Evolutionary conservation across 1,284 basidiomycete genomes (phyloP).

Genomic region (Phlebopus sp.): DNA sequence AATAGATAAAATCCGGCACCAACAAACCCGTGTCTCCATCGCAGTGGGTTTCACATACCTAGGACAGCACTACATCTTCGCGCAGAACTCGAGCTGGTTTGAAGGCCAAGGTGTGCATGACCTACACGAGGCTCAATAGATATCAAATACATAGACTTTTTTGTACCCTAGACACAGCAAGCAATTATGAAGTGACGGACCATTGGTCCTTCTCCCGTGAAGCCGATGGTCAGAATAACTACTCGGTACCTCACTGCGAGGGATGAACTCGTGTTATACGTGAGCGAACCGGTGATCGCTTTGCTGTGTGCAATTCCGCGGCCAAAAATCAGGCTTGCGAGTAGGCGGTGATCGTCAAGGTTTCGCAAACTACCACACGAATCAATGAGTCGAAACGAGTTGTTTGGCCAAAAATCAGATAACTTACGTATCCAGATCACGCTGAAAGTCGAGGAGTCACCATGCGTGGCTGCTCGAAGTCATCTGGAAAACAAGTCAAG

Average conservation of each 20-base stretch:
- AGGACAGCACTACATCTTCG: not conserved
- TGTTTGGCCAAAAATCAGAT: conserved; percentile 2
- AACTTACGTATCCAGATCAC: conserved; percentile 8
- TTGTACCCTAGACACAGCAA: not conserved
- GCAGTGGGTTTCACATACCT: not conserved
- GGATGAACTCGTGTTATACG: conserved; percentile 12
- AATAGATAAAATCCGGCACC: not conserved
- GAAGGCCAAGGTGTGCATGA: not conserved
- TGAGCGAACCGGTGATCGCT: conserved; percentile 3
- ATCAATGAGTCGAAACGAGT: conserved; percentile 4
- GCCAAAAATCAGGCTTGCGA: conserved; percentile 7
- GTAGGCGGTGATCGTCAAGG: conserved; percentile 20
- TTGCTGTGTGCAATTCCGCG: conserved; percentile 26
- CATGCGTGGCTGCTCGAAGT: conserved; percentile 1
- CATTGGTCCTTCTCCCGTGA: conserved; percentile 10
- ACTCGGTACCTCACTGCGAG: conserved; percentile 8
- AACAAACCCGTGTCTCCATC: not conserved
- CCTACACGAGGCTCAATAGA: conserved; percentile 3
- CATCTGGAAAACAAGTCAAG: conserved; percentile 4
- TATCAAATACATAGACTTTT: not conserved
- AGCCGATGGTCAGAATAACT: conserved; percentile 9
- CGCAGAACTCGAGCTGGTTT: not conserved
- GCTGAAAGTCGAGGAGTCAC: not conserved
- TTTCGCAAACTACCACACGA: conserved; percentile 11
- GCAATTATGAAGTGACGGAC: conserved; percentile 3